Evolutionary conservation across 83 land plant species (phyloP).

Genomic region (Isoetes engelmannii): DNA sequence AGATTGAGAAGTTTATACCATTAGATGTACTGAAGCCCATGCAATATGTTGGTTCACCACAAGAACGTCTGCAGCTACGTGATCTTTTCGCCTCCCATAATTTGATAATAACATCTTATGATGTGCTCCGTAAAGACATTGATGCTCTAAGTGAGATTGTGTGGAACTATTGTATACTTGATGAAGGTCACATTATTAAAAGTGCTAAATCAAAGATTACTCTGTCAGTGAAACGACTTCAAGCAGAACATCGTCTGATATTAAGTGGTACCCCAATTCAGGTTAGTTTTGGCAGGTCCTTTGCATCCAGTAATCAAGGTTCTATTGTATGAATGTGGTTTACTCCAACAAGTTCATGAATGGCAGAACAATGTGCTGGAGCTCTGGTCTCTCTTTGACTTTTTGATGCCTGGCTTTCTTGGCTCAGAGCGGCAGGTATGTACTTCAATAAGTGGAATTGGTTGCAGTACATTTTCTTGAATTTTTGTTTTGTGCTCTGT

Average conservation of each 20-base stretch:
- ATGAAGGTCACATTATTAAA: constrained; percentile 95
- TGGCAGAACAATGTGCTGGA: constrained; percentile 91
- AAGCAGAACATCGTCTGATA: constrained; percentile 81
- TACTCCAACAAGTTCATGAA: neutral
- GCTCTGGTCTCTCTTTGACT: constrained; percentile 99
- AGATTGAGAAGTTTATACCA: constrained; percentile 88
- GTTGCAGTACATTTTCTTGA: neutral
- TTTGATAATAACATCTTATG: constrained; percentile 83
- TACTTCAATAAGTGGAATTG: neutral
- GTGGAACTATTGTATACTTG: constrained; percentile 95
- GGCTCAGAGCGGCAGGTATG: constrained; percentile 92
- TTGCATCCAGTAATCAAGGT: neutral
- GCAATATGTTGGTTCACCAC: constrained; percentile 82
- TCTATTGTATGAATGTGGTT: neutral
- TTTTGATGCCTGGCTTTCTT: constrained; percentile 99
- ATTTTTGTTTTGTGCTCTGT: neutral
- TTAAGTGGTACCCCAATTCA: constrained; percentile 96
- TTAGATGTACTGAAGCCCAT: constrained; percentile 58
- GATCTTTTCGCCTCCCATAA: constrained; percentile 49
- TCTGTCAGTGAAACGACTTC: constrained; percentile 71
- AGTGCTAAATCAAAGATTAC: constrained; percentile 89
- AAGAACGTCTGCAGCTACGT: constrained; percentile 51
- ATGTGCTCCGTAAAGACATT: constrained; percentile 82
- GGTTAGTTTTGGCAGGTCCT: constrained; percentile 29
- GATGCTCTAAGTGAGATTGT: constrained; percentile 53